Base-by-base conservation (phyloP, 2,329 filamentous ascomycete species). In the Talaromyces sp. region DNA sequence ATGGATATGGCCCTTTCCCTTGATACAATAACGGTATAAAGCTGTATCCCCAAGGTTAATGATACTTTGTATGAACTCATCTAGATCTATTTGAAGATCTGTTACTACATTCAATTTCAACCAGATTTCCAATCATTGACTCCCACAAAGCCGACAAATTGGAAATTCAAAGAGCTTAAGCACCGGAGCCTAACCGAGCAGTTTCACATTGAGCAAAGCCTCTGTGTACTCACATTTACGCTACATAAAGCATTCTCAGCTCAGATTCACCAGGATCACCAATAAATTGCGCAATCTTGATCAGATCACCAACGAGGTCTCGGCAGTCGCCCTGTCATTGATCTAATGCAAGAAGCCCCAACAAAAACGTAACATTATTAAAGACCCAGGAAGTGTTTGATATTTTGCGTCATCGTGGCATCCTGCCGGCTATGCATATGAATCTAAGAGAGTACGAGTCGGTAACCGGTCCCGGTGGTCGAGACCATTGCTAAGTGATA, bases 391-490 rank as follows among this genome's bases (percentile, higher is more conserved):
- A 27, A n/a, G n/a, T 27, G 9, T 9, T 5, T 27, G 24, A 9
- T 9, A 20, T 51, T 41, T 52, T 57, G 55, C 55, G 46, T 57
- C 55, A 57, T 57, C 32, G 45, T 19, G 27, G 24, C n/a, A 37
- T 33, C 33, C 33, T 47, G 29, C 33, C 49, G 36, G 51, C 30
- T 43, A 22, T 30, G 24, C 41, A 46, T 36, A 27, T 27, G 24
- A 5, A 14, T 22, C 19, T 16, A 30, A 20, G 20, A 24, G 14
- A 37, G 19, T 36, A 42, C 24, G 22, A 20, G 40, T 41, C 49
- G 27, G 46, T 47, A 49, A 35, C 50, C 49, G 47, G 54, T 40
- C 17, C 47, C 41, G 54, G 47, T 42, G 51, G 57, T 59, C 61
- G 42, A 49, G 61, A 56, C 59, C 59, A 19, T 35, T 43, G 20